Base-by-base conservation (phyloP, 768 basidiomycete species). In the Pleurotus giganteus region DNA sequence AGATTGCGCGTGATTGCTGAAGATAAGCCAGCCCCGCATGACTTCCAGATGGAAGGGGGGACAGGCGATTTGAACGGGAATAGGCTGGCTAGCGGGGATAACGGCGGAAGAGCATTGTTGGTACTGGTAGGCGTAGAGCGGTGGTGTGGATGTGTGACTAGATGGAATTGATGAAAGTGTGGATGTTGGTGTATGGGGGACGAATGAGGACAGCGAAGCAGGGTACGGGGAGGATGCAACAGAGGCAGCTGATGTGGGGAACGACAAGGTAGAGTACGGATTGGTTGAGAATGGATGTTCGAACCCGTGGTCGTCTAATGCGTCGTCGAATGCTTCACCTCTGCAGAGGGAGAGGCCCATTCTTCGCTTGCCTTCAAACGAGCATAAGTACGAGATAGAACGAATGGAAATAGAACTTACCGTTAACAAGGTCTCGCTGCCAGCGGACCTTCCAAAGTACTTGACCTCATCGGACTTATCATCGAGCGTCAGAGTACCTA, bases 361-460 rank as follows among this genome's bases (percentile, higher is more conserved):
- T 75, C 69, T 57, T 74, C 71, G 32, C 64, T 69, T 8, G 68
- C 70, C 67, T 71, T 57, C 7, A 42, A 28, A 2, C 3, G 8
- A 17, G 31, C 7, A 27, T 13, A n/a, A 28, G 4, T 39, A n/a
- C 8, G 5, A 31, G 5, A n/a, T 1, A 13, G n/a, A 32, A 27
- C 17, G 15, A 7, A 41, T 9, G 19, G 28, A 7, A 2, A 23
- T 29, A 8, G 5, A 53, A 27, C 44, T 27, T 39, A 36, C 32
- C 21, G 50, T 24, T 23, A 51, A 47, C 60, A 67, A 41, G 47
- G 80, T 77, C 72, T 86, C 84, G n/a, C 82, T 79, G 2, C 84
- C 84, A 32, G 82, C 85, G 7, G 82, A 82, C 24, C 81, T 71
- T 15, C 86, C 86, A 60, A 85, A 84, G 61, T 85, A 88, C 60